Percentiles rank a stretch among this genome's conserved stretches.
These are phyloP conservation scores for Fusarium napiforme DNA, from an alignment of 2,329 filamentous ascomycete species.

Conservation along the genomic window DNA sequence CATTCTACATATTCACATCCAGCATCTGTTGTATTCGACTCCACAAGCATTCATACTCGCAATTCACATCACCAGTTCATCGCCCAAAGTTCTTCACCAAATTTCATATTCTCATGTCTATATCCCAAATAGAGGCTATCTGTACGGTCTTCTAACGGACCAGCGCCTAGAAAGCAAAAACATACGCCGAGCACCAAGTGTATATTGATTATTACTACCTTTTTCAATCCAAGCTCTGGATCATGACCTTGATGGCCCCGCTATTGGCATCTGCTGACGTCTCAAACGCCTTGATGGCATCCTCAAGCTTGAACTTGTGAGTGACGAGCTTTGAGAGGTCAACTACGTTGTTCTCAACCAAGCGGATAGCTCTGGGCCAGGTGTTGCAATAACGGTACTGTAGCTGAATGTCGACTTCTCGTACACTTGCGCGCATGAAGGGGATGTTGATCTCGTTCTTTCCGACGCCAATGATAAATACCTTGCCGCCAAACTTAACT, in stretches of 20 bases:
- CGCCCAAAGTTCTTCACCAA: not conserved
- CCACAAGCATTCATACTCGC: not conserved
- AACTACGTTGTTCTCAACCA: conserved; percentile 86
- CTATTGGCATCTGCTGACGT: conserved; percentile 88
- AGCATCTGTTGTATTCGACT: not conserved
- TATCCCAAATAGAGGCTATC: conserved; percentile 27
- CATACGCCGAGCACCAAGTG: conserved; percentile 41
- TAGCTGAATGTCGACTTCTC: conserved; percentile 94
- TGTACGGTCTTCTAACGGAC: conserved; percentile 29
- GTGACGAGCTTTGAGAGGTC: conserved; percentile 86
- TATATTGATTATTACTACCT: conserved; percentile 22
- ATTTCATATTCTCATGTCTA: conserved; percentile 37
- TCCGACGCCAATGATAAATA: conserved; percentile 95
- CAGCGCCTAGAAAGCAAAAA: conserved; percentile 34
- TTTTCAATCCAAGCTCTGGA: conserved; percentile 73
- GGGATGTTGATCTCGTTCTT: conserved; percentile 96
- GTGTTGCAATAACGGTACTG: conserved; percentile 98
- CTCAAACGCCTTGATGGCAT: conserved; percentile 89
- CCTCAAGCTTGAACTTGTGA: conserved; percentile 85
- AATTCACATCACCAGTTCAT: not conserved
- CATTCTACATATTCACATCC: not conserved
- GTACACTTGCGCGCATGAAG: conserved; percentile 91
- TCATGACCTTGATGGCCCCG: conserved; percentile 97
- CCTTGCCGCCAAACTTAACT: conserved; percentile 93
- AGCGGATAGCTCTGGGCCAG: conserved; percentile 91